Conservation (phyloP, 306 rosid species). For the Dicorynia guianensis region DNA sequence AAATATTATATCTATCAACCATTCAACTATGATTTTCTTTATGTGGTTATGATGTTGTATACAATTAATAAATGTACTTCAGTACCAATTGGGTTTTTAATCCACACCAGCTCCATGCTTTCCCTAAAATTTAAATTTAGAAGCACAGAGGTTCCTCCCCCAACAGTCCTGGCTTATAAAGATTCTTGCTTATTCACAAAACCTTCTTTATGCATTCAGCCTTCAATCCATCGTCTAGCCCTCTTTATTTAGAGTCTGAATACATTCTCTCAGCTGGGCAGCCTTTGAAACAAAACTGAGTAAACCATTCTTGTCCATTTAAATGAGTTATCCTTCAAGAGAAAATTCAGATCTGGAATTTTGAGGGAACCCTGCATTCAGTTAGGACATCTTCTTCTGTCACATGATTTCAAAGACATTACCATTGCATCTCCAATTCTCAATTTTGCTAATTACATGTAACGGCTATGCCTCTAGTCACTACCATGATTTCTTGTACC, state of each 20-base stretch:
- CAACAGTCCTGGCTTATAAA: not conserved
- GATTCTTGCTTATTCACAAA: constrained; percentile 8
- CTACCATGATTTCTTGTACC: constrained; percentile 2
- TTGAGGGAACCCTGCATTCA: constrained; percentile 7
- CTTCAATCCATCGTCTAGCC: constrained; percentile 16
- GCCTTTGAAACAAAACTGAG: constrained; percentile 1
- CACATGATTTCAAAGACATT: constrained; percentile 28
- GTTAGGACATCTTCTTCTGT: constrained; percentile 21
- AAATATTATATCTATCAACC: too few relatives aligned
- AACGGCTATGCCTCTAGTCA: not conserved
- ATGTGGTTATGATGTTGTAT: too few relatives aligned
- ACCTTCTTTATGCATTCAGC: constrained; percentile 23
- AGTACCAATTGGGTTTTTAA: not conserved
- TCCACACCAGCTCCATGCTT: constrained; percentile 1
- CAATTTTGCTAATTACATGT: not conserved
- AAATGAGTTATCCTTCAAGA: constrained; percentile 5
- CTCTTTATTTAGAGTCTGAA: not conserved
- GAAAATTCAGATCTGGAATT: constrained; percentile 28
- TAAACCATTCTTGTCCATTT: constrained; percentile 15
- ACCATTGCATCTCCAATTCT: constrained; percentile 29
- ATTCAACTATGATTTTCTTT: too few relatives aligned
- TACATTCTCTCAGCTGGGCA: not conserved
- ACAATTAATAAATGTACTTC: too few relatives aligned
- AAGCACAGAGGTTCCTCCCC: not conserved
- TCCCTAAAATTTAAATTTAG: constrained; percentile 5